A percentile compares a stretch with the other conserved stretches of the same genome.
Evolutionary conservation across 208 protist species (phyloP).

Genomic region (Crithidia acanthocephali): DNA sequence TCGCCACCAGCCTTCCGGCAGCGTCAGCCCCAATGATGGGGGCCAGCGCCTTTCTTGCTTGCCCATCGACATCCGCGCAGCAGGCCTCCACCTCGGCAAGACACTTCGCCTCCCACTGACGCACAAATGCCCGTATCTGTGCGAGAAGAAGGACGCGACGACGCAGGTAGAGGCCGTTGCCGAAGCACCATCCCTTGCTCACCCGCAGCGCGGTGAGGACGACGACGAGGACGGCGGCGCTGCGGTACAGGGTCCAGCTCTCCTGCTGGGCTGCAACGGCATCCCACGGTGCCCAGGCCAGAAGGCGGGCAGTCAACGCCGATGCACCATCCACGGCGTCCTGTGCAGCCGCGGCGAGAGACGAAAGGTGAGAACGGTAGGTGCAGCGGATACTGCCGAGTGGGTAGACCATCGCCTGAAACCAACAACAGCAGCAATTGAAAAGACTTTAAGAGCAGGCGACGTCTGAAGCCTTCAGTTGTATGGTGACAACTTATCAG

Average conservation of each 20-base stretch:
- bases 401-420: no score
- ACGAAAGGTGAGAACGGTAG: background rate
- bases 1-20: background rate
- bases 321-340: background rate
- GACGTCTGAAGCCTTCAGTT: no score
- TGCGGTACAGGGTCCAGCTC: slow-evolving; percentile 10
- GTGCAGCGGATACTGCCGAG: background rate
- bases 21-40: slow-evolving; percentile 5
- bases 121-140: slow-evolving; percentile 33
- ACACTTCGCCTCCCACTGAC: slow-evolving; percentile 46
- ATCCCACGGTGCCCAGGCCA: background rate
- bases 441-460: no score
- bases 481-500: no score
- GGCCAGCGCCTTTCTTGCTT: slow-evolving; percentile 3
- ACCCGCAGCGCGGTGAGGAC: slow-evolving; percentile 30
- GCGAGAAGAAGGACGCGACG: slow-evolving; percentile 39
- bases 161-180: slow-evolving; percentile 39
- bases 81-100: slow-evolving; percentile 41
- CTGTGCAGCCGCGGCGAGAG: background rate
- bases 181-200: slow-evolving; percentile 21
- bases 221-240: slow-evolving; percentile 9
- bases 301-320: background rate
- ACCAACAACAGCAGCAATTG: no score
- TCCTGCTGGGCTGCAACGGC: background rate
- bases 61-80: slow-evolving; percentile 17